Evolutionary conservation across 2,329 filamentous ascomycete genomes (phyloP).

Genomic region (Fusarium sp.): DNA sequence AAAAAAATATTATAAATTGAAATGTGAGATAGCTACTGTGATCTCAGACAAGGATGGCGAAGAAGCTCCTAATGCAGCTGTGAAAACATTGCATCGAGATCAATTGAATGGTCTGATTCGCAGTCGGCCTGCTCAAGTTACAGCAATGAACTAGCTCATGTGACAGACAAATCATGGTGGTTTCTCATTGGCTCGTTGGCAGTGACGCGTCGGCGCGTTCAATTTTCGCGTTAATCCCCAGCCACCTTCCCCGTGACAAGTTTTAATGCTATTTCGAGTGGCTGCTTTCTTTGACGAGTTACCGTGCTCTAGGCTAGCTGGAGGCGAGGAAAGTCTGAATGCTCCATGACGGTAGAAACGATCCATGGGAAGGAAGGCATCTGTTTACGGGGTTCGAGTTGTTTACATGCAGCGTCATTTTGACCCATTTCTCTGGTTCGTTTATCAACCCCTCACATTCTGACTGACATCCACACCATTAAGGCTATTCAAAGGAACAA

Average conservation of each 20-base stretch:
- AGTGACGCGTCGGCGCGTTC: conserved; percentile 31
- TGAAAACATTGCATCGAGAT: neutral
- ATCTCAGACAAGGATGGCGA: neutral
- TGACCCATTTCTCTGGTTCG: conserved; percentile 31
- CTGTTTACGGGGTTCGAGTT: conserved; percentile 17
- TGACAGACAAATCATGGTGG: neutral
- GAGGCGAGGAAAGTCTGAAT: conserved; percentile 18
- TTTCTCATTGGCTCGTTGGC: conserved; percentile 15
- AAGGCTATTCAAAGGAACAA: conserved; percentile 20
- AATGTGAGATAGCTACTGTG: neutral
- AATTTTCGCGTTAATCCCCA: conserved; percentile 24
- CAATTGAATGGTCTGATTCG: conserved; percentile 23
- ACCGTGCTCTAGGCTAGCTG: conserved; percentile 4
- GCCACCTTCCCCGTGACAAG: conserved; percentile 16
- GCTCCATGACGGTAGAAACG: neutral
- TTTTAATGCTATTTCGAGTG: neutral
- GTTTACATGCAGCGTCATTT: conserved; percentile 39
- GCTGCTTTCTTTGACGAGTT: neutral
- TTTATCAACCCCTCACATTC: conserved; percentile 25
- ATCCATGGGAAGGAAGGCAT: neutral
- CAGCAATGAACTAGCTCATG: conserved; percentile 15
- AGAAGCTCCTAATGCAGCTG: neutral
- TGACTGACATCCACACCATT: conserved; percentile 9
- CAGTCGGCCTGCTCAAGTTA: neutral
- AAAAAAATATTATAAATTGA: neutral